Conservation (phyloP, 2,329 filamentous ascomycete species). For the Aspergillus udagawae region DNA sequence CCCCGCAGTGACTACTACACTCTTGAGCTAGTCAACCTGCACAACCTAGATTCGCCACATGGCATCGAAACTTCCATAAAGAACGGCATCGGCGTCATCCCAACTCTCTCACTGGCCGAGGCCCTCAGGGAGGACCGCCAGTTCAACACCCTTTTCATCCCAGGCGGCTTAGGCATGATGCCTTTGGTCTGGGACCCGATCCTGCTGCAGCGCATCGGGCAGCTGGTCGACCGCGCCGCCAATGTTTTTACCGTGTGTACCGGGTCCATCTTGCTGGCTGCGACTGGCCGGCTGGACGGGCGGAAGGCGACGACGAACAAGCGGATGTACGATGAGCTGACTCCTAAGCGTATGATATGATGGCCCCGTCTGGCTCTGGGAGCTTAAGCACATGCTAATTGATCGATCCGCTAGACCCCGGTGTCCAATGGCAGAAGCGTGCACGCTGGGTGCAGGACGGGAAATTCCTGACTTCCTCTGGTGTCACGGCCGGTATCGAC, state of each 20-base stretch:
- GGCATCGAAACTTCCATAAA: conserved; percentile 22
- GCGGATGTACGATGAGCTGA: conserved; percentile 9
- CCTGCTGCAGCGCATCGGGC: conserved; percentile 21
- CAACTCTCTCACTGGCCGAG: conserved; percentile 54
- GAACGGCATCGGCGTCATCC: conserved; percentile 32
- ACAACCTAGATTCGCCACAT: conserved; percentile 28
- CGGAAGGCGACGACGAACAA: conserved; percentile 65
- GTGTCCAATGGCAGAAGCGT: neutral
- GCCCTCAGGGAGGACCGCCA: conserved; percentile 47
- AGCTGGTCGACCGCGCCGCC: conserved; percentile 43
- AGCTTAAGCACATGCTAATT: neutral
- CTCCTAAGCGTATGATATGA: neutral
- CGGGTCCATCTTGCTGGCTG: conserved; percentile 56
- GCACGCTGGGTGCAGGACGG: neutral
- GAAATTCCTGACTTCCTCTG: neutral
- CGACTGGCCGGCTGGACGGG: conserved; percentile 58
- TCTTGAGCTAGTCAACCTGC: conserved; percentile 28
- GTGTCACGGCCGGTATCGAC: neutral
- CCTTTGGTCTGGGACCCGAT: conserved; percentile 13
- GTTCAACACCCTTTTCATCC: conserved; percentile 63
- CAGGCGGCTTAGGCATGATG: conserved; percentile 54
- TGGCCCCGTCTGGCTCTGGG: neutral
- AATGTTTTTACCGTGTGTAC: conserved; percentile 63
- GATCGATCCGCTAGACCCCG: neutral
- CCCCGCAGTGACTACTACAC: conserved; percentile 17